Conservation (phyloP, 1,284 basidiomycete genomes). For the Puccinia triticina region DNA sequence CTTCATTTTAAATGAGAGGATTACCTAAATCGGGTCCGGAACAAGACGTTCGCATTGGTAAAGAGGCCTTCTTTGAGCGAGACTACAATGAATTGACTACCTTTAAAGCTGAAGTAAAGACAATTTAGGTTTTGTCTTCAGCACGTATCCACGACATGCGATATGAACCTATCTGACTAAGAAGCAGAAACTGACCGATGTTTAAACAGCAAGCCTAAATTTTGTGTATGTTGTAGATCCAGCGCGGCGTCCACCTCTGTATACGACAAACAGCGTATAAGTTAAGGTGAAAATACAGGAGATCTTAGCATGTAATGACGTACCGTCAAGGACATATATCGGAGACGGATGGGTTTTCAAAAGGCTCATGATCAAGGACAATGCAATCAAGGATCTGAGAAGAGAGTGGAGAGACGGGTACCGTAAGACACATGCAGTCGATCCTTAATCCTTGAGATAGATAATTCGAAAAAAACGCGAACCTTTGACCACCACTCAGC, state of each 20-base stretch:
- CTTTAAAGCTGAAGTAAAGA: conserved; percentile 96
- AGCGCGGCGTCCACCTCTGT: conserved; percentile 61
- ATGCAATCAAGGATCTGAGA: conserved; percentile 56
- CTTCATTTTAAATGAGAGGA: background rate
- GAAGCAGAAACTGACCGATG: conserved; percentile 56
- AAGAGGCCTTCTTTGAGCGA: conserved; percentile 96
- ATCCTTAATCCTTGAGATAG: background rate
- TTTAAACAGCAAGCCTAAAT: conserved; percentile 59
- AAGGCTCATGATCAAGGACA: conserved; percentile 60
- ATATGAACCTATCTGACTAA: background rate
- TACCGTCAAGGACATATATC: conserved; percentile 58
- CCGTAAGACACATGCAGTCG: background rate
- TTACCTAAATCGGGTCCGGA: conserved; percentile 70
- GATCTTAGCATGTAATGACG: background rate
- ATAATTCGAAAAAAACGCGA: background rate
- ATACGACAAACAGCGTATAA: conserved; percentile 18
- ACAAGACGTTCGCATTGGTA: conserved; percentile 96
- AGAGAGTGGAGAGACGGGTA: conserved; percentile 38
- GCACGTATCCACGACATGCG: background rate
- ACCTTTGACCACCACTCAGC: conserved; percentile 95
- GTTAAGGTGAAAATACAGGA: background rate
- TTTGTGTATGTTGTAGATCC: conserved; percentile 61
- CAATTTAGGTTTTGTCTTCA: background rate
- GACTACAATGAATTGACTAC: conserved; percentile 96
- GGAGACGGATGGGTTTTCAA: conserved; percentile 61